These are phyloP conservation scores for Eutypella sp. DNA, from an alignment of 2,329 filamentous ascomycete genomes.

Conservation along the genomic window DNA sequence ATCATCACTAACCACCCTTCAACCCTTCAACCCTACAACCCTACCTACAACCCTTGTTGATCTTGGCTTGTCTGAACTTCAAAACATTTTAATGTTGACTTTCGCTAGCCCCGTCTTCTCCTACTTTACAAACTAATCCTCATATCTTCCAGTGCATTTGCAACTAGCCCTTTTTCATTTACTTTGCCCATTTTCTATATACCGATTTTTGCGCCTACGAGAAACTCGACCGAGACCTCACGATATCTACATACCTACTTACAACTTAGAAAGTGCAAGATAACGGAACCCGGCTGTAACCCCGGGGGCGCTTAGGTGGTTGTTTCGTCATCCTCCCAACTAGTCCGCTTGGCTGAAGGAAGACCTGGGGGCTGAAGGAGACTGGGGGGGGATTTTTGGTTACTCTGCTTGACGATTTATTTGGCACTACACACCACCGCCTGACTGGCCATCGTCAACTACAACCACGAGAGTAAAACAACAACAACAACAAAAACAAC, in stretches of 20 bases:
- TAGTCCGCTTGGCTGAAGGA: neutral
- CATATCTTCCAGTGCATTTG: too few relatives aligned
- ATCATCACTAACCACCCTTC: too few relatives aligned
- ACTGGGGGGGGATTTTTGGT: neutral
- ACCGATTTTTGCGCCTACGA: neutral
- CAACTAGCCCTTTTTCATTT: neutral
- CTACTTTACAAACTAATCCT: too few relatives aligned
- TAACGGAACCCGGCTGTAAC: neutral
- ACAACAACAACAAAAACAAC: neutral
- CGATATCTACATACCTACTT: neutral
- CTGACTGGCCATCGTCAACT: neutral
- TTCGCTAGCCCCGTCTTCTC: neutral
- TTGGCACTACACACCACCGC: too few relatives aligned
- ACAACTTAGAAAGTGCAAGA: neutral
- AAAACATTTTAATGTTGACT: too few relatives aligned
- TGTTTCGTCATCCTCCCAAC: neutral
- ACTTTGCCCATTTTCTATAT: neutral
- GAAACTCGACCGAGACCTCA: too few relatives aligned
- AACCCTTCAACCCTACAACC: too few relatives aligned
- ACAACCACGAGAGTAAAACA: too few relatives aligned
- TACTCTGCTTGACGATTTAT: neutral
- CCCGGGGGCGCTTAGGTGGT: neutral
- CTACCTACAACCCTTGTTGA: too few relatives aligned
- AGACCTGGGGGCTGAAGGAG: too few relatives aligned
- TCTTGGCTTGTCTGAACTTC: too few relatives aligned